Percentiles rank a stretch among this genome's conserved stretches.
These are phyloP conservation scores for Scleroderma citrinum DNA, from an alignment of 768 basidiomycete genomes.

Conservation along the genomic window DNA sequence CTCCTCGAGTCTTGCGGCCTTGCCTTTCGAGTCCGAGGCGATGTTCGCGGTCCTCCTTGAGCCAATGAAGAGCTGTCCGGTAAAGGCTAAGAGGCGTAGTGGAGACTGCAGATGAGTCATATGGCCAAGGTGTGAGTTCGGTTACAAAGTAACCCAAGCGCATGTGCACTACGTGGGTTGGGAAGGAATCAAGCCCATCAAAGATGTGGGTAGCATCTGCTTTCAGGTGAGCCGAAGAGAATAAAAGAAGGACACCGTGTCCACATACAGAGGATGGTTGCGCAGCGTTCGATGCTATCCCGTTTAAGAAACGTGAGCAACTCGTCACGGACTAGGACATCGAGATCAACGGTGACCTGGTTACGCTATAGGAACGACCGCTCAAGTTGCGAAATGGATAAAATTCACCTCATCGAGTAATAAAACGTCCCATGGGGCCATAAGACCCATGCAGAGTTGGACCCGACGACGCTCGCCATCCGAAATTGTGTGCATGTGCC, in stretches of 20 bases:
- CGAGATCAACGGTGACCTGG: conserved; percentile 94
- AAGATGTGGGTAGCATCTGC: conserved; percentile 96
- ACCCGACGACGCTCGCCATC: conserved; percentile 93
- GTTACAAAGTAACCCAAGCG: conserved; percentile 71
- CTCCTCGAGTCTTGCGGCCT: conserved; percentile 57
- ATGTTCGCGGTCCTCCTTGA: conserved; percentile 73
- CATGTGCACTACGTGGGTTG: conserved; percentile 92
- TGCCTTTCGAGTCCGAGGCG: conserved; percentile 52
- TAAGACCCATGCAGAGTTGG: conserved; percentile 93
- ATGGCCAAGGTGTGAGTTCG: conserved; percentile 66
- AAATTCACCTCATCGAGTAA: conserved; percentile 81
- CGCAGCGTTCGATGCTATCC: conserved; percentile 73
- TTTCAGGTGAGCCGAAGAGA: conserved; percentile 1
- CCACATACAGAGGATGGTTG: conserved; percentile 79
- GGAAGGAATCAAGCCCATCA: conserved; percentile 86
- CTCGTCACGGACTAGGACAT: conserved; percentile 90
- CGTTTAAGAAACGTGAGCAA: conserved; percentile 81
- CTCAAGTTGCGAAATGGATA: not conserved
- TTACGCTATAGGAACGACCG: conserved; percentile 2
- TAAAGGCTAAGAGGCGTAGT: conserved; percentile 42
- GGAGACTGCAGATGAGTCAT: too few relatives aligned
- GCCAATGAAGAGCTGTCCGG: conserved; percentile 76
- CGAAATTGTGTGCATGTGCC: conserved; percentile 94
- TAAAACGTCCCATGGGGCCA: conserved; percentile 90
- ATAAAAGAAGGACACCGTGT: not conserved